phyloP scores from a whole-genome alignment of 805 yeast species.

The Saturnispora sekii region DNA sequence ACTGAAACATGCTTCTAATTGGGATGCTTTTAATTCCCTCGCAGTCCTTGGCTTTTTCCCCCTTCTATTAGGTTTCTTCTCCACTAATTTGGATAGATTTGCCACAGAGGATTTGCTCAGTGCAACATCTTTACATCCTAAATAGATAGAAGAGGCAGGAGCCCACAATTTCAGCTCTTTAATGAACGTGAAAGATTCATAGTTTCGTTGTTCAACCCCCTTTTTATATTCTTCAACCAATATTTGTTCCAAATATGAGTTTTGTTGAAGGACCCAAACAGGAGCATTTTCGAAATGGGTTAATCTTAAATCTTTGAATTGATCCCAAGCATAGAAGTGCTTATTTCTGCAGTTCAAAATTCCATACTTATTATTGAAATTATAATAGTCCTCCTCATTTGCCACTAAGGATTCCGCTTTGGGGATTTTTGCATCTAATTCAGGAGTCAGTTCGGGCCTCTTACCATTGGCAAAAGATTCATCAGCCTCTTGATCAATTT shows the following conservation, averaged over 20 bases:
- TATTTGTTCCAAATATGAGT: background rate
- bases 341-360: constrained; percentile 48
- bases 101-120: background rate
- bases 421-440: background rate
- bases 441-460: background rate
- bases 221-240: constrained; percentile 8
- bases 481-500: constrained; percentile 1
- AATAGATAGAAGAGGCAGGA: constrained; percentile 1
- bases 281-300: constrained; percentile 53
- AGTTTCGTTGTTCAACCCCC: background rate
- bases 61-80: background rate
- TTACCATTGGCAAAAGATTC: background rate
- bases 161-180: constrained; percentile 5
- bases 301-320: constrained; percentile 42
- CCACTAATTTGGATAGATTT: background rate
- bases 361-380: constrained; percentile 5
- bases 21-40: background rate
- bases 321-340: constrained; percentile 41
- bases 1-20: constrained; percentile 4
- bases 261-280: constrained; percentile 39
- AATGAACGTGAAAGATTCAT: constrained; percentile 6
- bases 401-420: background rate
- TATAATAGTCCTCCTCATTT: background rate
- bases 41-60: background rate
- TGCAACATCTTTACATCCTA: constrained; percentile 3